Conservation (phyloP, 495 filamentous ascomycete species). For the Xylaria scruposa region DNA sequence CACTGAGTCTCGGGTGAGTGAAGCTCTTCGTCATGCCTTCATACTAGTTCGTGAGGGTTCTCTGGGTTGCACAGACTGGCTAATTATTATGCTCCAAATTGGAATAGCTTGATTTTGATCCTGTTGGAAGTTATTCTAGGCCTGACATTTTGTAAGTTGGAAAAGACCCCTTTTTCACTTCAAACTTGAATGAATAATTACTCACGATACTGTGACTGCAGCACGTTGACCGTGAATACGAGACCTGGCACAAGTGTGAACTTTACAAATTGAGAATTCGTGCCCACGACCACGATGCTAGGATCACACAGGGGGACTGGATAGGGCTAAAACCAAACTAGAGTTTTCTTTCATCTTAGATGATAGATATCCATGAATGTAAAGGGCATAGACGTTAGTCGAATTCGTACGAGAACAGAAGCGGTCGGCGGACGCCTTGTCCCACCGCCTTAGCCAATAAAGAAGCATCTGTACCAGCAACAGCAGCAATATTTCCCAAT, state of each 20-base stretch:
- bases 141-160: constrained; percentile 52
- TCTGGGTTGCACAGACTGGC: not conserved
- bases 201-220: constrained; percentile 21
- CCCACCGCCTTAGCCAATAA: constrained; percentile 6
- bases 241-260: constrained; percentile 45
- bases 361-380: not conserved
- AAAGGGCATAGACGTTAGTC: not conserved
- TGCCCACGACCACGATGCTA: not conserved
- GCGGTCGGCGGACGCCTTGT: constrained; percentile 7
- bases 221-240: constrained; percentile 47
- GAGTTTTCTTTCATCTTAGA: not conserved
- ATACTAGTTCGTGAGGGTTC: not conserved
- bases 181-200: not conserved
- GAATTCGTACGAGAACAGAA: not conserved
- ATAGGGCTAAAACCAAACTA: not conserved
- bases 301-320: not conserved
- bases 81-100: not conserved
- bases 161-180: not conserved
- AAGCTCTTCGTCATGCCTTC: not conserved
- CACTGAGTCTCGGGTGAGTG: constrained; percentile 47
- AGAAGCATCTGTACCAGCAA: not conserved
- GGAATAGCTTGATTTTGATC: constrained; percentile 50
- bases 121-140: constrained; percentile 49
- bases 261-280: constrained; percentile 30
- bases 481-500: constrained; percentile 1